Conservation (phyloP, 2,329 filamentous ascomycete genomes). For the Aspergillus sergii region DNA sequence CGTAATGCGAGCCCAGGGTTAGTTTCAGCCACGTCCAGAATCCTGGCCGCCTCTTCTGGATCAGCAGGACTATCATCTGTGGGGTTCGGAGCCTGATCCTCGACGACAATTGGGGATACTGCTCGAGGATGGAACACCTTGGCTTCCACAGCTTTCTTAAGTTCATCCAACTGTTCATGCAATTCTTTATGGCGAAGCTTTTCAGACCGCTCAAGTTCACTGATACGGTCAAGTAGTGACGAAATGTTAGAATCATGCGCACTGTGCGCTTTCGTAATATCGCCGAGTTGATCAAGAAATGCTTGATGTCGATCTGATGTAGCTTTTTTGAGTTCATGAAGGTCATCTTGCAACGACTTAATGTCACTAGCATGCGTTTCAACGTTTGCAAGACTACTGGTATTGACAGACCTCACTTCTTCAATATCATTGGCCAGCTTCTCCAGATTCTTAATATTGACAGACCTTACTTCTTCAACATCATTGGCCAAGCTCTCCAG, state of each 20-base stretch:
- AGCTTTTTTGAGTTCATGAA: slow-evolving; percentile 8
- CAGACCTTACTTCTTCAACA: not conserved
- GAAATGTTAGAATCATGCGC: slow-evolving; percentile 1
- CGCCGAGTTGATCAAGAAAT: slow-evolving; percentile 9
- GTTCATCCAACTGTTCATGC: slow-evolving; percentile 9
- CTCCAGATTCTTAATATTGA: not conserved
- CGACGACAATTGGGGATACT: not conserved
- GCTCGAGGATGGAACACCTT: not conserved
- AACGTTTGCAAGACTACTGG: not conserved
- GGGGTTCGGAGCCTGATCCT: not conserved
- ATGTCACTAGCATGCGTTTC: slow-evolving; percentile 1
- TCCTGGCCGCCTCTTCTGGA: not conserved
- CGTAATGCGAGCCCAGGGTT: slow-evolving; percentile 11
- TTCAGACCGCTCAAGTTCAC: slow-evolving; percentile 5
- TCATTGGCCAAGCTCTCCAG: not conserved
- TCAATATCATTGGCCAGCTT: too few species aligned
- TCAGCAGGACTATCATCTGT: not conserved
- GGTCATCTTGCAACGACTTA: slow-evolving; percentile 11
- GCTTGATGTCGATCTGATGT: not conserved
- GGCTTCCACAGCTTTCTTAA: slow-evolving; percentile 6
- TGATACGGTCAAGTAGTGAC: slow-evolving; percentile 13
- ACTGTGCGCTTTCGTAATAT: not conserved
- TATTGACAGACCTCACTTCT: not conserved
- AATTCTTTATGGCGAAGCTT: slow-evolving; percentile 2
- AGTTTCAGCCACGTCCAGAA: slow-evolving; percentile 2